Percentiles rank a stretch among this genome's conserved stretches.
These are phyloP conservation scores for Amanita jacksonii DNA, from an alignment of 768 basidiomycete genomes.

Conservation along the genomic window DNA sequence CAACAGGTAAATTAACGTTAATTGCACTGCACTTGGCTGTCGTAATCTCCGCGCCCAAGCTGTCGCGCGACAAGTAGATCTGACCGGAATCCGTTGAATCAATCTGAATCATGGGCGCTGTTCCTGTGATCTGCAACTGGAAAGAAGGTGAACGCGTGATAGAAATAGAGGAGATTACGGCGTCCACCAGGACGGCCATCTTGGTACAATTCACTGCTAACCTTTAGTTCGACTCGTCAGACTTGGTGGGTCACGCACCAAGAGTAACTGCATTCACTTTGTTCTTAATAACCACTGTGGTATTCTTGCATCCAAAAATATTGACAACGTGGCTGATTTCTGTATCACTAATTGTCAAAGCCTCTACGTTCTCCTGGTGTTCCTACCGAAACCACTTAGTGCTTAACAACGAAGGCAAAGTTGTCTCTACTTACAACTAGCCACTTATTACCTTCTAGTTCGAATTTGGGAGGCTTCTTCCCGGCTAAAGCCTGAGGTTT, in stretches of 20 bases:
- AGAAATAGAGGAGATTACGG: slow-evolving; percentile 84
- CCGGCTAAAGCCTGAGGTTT: slow-evolving; percentile 79
- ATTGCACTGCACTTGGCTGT: slow-evolving; percentile 91
- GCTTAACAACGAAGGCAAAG: not conserved
- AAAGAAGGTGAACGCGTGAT: slow-evolving; percentile 92
- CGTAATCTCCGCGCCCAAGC: slow-evolving; percentile 73
- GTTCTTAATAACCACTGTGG: slow-evolving; percentile 75
- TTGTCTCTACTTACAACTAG: slow-evolving; percentile 49
- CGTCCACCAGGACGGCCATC: slow-evolving; percentile 81
- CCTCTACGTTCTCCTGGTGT: slow-evolving; percentile 73
- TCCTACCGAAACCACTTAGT: slow-evolving; percentile 43
- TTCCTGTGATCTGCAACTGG: slow-evolving; percentile 82
- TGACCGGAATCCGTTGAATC: slow-evolving; percentile 95
- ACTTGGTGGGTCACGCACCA: slow-evolving; percentile 35
- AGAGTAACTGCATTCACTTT: slow-evolving; percentile 93
- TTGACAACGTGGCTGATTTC: slow-evolving; percentile 81
- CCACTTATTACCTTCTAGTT: slow-evolving; percentile 92
- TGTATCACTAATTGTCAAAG: slow-evolving; percentile 63
- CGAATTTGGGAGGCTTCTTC: slow-evolving; percentile 89
- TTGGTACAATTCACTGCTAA: slow-evolving; percentile 76
- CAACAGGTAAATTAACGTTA: slow-evolving; percentile 81
- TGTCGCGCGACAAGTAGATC: slow-evolving; percentile 82
- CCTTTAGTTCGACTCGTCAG: slow-evolving; percentile 3
- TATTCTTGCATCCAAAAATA: slow-evolving; percentile 84
- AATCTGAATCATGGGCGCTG: slow-evolving; percentile 85